A percentile compares a stretch with the other conserved stretches of the same genome.
Evolutionary conservation across 148 eudicot species (phyloP).

Genomic region (Rhododendron kiyosumense): DNA sequence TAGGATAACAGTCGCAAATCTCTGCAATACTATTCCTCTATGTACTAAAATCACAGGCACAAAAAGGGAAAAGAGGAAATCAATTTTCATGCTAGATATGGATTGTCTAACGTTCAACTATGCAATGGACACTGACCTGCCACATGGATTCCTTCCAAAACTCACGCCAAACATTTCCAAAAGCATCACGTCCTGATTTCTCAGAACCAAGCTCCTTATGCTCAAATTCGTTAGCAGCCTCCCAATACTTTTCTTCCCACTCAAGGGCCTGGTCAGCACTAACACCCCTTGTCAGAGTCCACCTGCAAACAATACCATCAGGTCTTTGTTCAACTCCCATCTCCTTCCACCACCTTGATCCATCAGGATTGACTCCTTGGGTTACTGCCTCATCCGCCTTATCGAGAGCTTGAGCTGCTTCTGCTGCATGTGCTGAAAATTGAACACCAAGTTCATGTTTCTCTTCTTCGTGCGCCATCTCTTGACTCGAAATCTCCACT

Average conservation of each 20-base stretch:
- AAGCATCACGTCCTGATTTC: constrained; percentile 90
- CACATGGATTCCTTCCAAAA: constrained; percentile 89
- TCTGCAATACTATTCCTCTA: background rate
- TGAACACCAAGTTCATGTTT: constrained; percentile 38
- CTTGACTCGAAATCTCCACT: constrained; percentile 28
- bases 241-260: constrained; percentile 97
- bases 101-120: background rate
- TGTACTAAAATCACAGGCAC: background rate
- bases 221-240: constrained; percentile 76
- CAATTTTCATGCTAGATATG: background rate
- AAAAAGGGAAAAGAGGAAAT: background rate
- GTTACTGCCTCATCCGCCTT: constrained; percentile 29
- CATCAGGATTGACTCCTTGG: constrained; percentile 55
- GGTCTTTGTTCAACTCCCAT: constrained; percentile 67
- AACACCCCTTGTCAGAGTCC: constrained; percentile 81
- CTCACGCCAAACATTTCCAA: constrained; percentile 87
- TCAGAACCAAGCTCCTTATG: constrained; percentile 90
- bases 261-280: constrained; percentile 68
- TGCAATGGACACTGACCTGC: constrained; percentile 43
- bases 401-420: constrained; percentile 65
- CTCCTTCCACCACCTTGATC: constrained; percentile 91
- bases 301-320: constrained; percentile 74
- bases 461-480: constrained; percentile 32
- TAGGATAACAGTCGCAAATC: background rate
- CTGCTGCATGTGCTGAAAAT: constrained; percentile 69